Conservation (phyloP, 2,329 filamentous ascomycete species). For the Aspergillus chevalieri region DNA sequence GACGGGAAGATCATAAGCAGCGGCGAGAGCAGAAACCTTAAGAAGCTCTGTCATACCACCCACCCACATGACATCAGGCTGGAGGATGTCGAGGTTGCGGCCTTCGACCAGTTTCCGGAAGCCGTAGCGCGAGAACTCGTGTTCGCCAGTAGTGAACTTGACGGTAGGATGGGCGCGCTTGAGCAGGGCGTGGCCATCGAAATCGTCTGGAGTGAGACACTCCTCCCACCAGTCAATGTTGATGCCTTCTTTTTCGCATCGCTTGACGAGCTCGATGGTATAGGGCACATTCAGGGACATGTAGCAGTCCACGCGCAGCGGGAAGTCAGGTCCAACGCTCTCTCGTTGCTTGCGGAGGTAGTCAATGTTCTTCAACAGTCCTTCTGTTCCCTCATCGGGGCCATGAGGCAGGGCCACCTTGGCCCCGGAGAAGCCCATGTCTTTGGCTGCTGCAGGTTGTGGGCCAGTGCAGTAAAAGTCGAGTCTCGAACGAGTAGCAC, state of each 20-base stretch:
- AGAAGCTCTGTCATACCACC: conserved; percentile 88
- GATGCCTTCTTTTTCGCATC: conserved; percentile 69
- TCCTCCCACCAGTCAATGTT: conserved; percentile 98
- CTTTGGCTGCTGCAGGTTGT: conserved; percentile 70
- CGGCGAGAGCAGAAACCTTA: conserved; percentile 79
- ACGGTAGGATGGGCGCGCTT: conserved; percentile 84
- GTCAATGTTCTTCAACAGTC: conserved; percentile 81
- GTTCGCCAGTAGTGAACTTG: conserved; percentile 94
- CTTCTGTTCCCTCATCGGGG: conserved; percentile 75
- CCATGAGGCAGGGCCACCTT: conserved; percentile 89
- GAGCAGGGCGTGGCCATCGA: conserved; percentile 80
- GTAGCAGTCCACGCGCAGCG: conserved; percentile 93
- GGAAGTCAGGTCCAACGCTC: conserved; percentile 80
- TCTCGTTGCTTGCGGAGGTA: conserved; percentile 81
- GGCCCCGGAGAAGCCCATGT: conserved; percentile 82
- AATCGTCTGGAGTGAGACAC: conserved; percentile 84
- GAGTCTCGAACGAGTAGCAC: conserved; percentile 74
- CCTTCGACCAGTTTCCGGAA: conserved; percentile 92
- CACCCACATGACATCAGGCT: conserved; percentile 97
- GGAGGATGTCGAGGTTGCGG: conserved; percentile 87
- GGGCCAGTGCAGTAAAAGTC: conserved; percentile 95
- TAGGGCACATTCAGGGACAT: conserved; percentile 93
- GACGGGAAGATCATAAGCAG: conserved; percentile 89
- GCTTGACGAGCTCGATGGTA: conserved; percentile 83
- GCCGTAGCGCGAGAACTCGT: conserved; percentile 89